Evolutionary conservation across 257 asterid genomes (phyloP).

Genomic region (Cordia subcordata): DNA sequence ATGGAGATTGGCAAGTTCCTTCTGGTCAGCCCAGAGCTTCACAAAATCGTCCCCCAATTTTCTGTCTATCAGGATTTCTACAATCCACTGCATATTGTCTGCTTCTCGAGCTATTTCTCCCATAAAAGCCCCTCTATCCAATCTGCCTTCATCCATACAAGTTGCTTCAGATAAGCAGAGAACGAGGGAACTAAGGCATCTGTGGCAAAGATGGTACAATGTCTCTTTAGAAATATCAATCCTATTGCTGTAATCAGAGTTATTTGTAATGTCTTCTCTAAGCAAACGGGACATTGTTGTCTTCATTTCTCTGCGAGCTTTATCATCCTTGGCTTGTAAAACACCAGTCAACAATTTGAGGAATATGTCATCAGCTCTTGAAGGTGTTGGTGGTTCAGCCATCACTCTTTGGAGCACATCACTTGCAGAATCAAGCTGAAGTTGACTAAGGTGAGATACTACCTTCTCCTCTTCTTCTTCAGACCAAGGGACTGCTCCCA

Average conservation of each 20-base stretch:
- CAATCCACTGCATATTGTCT: slow-evolving; percentile 87
- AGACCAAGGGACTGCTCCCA: slow-evolving; percentile 90
- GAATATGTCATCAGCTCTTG: slow-evolving; percentile 64
- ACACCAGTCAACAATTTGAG: slow-evolving; percentile 54
- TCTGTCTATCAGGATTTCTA: slow-evolving; percentile 56
- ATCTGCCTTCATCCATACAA: slow-evolving; percentile 45
- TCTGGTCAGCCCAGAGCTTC: slow-evolving; percentile 82
- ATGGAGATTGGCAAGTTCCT: slow-evolving; percentile 74
- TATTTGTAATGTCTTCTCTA: slow-evolving; percentile 37
- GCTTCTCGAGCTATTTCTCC: slow-evolving; percentile 80
- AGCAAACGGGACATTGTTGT: slow-evolving; percentile 49
- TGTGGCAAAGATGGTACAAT: slow-evolving; percentile 66
- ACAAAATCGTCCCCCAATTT: slow-evolving; percentile 81
- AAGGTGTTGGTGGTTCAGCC: slow-evolving; percentile 56
- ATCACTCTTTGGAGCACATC: slow-evolving; percentile 68
- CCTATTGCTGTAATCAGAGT: slow-evolving; percentile 9
- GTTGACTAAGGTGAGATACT: slow-evolving; percentile 50
- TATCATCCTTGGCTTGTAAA: slow-evolving; percentile 74
- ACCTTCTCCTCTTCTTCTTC: slow-evolving; percentile 74
- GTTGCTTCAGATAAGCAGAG: slow-evolving; percentile 65
- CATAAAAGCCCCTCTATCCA: slow-evolving; percentile 76
- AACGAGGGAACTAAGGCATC: slow-evolving; percentile 70
- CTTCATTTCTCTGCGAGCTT: slow-evolving; percentile 79
- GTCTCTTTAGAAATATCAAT: slow-evolving; percentile 57
- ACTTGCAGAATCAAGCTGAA: slow-evolving; percentile 44